These are phyloP conservation scores for Globisporangium paroecandrum DNA, from an alignment of 352 stramenopile species.

Conservation along the genomic window DNA sequence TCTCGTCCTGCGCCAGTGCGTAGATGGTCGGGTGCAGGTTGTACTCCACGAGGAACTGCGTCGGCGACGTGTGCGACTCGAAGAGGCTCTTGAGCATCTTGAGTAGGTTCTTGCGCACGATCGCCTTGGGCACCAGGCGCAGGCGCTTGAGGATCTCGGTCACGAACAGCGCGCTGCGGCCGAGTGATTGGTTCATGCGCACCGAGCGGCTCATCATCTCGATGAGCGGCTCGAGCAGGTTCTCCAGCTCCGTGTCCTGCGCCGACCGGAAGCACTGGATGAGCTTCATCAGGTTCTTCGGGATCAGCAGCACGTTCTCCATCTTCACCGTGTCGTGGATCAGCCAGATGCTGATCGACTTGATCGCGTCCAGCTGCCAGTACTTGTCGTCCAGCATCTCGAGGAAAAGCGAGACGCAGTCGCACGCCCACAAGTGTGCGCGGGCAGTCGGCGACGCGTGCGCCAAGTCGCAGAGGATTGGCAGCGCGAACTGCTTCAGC, in stretches of 20 bases:
- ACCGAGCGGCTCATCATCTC: slow-evolving; percentile 79
- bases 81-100: slow-evolving; percentile 92
- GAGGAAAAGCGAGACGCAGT: slow-evolving; percentile 84
- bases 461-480: slow-evolving; percentile 90
- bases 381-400: slow-evolving; percentile 87
- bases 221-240: slow-evolving; percentile 72
- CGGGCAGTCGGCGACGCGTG: slow-evolving; percentile 85
- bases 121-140: slow-evolving; percentile 77
- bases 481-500: slow-evolving; percentile 91
- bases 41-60: slow-evolving; percentile 87
- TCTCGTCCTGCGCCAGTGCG: slow-evolving; percentile 81
- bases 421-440: slow-evolving; percentile 80
- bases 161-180: slow-evolving; percentile 82
- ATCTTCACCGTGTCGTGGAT: slow-evolving; percentile 82
- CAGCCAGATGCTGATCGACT: slow-evolving; percentile 86
- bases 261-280: slow-evolving; percentile 66
- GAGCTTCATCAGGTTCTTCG: slow-evolving; percentile 64
- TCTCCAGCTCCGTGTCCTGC: slow-evolving; percentile 73
- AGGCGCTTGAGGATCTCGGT: slow-evolving; percentile 79
- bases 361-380: slow-evolving; percentile 88
- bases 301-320: slow-evolving; percentile 70
- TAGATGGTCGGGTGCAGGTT: slow-evolving; percentile 80
- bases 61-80: slow-evolving; percentile 79
- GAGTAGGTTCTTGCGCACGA: slow-evolving; percentile 89
- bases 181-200: slow-evolving; percentile 81